Evolutionary conservation across 495 filamentous ascomycete genomes (phyloP), one percentile per base, ranked within the genome.

Genomic region (Pyrenula massariospora): DNA sequence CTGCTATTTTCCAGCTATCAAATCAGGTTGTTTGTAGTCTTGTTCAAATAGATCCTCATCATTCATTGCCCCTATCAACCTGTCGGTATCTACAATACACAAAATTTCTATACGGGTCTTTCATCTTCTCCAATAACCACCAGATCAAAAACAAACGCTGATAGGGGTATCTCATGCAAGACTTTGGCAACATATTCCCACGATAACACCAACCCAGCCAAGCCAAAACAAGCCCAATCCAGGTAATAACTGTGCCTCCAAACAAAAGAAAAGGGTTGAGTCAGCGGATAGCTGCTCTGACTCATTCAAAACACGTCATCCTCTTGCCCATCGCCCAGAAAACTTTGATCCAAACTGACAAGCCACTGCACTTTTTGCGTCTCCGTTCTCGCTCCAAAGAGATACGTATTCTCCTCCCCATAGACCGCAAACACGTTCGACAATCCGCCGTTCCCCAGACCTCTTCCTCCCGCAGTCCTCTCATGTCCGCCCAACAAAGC

Each of bases 311-410:
- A 42, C 31, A 52, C 50, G 11, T 53, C 55, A 22, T 58, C 54
- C 12, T 21, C 50, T 8, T 36, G 25, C 5, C 48, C 66, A 52
- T 66, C 65, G 57, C 67, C 75, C 56, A 82, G 81, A 57, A 77
- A 82, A 58, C 76, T 77, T 63, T 80, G 72, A 65, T 84, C 81
- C 50, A 96, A 86, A 64, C 83, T 84, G 61, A 88, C 73, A 61
- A 97, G 93, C 93, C 93, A 98, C 65, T 96, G 91, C 22, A 89
- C 82, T 73, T 94, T 95, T 63, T 96, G 89, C 12, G 82, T 73
- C 72, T 96, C 91, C 56, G 80, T 89, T 52, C 89, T 75, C 49
- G 89, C 87, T 22, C 89, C 88, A 70, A 99, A 97, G 54, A 99
- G 74, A 80, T 88, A 99, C 42, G 91, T 94, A 63, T 95, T 96